These are phyloP conservation scores for Ustilaginoidea virens DNA, from an alignment of 2,329 filamentous ascomycete species.

Conservation along the genomic window DNA sequence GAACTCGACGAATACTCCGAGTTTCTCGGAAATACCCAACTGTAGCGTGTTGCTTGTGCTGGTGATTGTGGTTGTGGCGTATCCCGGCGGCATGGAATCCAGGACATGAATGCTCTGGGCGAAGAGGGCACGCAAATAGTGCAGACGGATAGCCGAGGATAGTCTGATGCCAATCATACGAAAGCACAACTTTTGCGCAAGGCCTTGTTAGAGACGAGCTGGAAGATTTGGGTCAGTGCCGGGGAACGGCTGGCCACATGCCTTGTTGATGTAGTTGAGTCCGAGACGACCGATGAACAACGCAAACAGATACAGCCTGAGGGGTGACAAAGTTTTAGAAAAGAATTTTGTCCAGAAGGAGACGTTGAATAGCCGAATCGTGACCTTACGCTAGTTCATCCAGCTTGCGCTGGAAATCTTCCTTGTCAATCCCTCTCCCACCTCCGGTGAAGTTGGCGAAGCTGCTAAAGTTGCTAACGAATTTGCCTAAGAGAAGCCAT, in stretches of 20 bases:
- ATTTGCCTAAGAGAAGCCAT: too few relatives aligned
- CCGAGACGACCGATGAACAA: slow-evolving; percentile 53
- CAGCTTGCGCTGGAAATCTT: slow-evolving; percentile 24
- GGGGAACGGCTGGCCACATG: too few relatives aligned
- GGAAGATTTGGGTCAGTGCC: neutral
- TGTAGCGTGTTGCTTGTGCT: slow-evolving; percentile 49
- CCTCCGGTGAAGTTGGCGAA: slow-evolving; percentile 20
- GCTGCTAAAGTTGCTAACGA: slow-evolving; percentile 32
- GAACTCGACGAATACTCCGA: slow-evolving; percentile 43
- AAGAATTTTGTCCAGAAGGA: too few relatives aligned
- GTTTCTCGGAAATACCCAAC: slow-evolving; percentile 47
- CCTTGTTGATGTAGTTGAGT: slow-evolving; percentile 46
- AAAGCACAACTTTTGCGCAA: slow-evolving; percentile 31
- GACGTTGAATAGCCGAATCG: neutral
- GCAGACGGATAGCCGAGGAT: slow-evolving; percentile 44
- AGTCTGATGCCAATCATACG: slow-evolving; percentile 47
- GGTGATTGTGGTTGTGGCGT: slow-evolving; percentile 48
- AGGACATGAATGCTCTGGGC: slow-evolving; percentile 51
- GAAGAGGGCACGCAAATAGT: slow-evolving; percentile 50
- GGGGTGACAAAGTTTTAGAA: neutral
- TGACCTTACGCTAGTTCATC: slow-evolving; percentile 29
- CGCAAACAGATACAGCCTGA: slow-evolving; percentile 51
- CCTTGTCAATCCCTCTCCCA: slow-evolving; percentile 12
- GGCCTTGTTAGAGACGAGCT: too few relatives aligned
- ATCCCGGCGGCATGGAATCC: slow-evolving; percentile 47